A percentile compares a stretch with the other conserved stretches of the same genome.
phyloP scores from a whole-genome alignment of 192 early-diverging fungal genomes.

The Chytriomyces hyalinus region DNA sequence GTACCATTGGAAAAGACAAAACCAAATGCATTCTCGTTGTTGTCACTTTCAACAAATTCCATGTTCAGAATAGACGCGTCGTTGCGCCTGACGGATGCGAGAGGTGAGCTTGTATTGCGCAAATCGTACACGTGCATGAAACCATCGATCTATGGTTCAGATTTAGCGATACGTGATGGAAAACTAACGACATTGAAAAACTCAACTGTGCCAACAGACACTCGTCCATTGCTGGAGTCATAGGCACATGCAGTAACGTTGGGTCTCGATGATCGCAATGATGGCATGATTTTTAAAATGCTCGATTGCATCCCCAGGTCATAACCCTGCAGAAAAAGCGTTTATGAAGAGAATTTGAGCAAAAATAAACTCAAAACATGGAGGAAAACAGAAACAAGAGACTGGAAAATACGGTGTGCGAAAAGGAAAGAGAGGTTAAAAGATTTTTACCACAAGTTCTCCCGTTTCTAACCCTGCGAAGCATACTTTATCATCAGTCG shows the following conservation, averaged over 20 bases:
- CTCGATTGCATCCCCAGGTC: slow-evolving; percentile 10
- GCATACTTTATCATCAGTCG: slow-evolving; percentile 15
- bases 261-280: background rate
- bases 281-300: background rate
- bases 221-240: background rate
- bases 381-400: background rate
- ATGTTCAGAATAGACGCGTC: slow-evolving; percentile 25
- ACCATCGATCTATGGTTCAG: slow-evolving; percentile 6
- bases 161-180: background rate
- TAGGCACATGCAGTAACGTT: slow-evolving; percentile 17
- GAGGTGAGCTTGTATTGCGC: slow-evolving; percentile 12
- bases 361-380: background rate
- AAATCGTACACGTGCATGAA: slow-evolving; percentile 18
- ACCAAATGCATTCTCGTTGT: background rate
- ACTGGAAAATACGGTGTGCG: background rate
- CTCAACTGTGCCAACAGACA: slow-evolving; percentile 4
- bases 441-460: background rate
- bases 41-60: background rate
- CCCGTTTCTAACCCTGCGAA: background rate
- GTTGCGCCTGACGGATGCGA: slow-evolving; percentile 23
- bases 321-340: background rate
- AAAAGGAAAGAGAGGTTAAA: too few relatives aligned
- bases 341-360: background rate
- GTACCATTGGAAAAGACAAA: slow-evolving; percentile 8
- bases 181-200: background rate